Evolutionary conservation across 1,139 yeast species (phyloP).

Genomic region (Magnusiomyces ingens): DNA sequence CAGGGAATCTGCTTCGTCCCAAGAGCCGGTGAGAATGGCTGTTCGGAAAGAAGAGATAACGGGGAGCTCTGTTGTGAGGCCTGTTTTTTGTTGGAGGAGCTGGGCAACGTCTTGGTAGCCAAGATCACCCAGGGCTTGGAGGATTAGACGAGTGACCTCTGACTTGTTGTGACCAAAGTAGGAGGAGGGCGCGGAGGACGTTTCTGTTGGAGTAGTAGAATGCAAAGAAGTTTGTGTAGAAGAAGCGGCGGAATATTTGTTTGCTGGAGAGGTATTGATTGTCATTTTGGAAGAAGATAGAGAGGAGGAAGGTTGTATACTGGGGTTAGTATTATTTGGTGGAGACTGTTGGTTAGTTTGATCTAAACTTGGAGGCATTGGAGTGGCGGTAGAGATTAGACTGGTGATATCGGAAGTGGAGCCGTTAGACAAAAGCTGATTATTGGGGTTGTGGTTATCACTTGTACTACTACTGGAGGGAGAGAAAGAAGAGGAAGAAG

Average conservation of each 20-base stretch:
- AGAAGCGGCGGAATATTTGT: background rate
- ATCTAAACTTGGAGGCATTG: background rate
- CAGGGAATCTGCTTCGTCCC: conserved; percentile 37
- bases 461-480: background rate
- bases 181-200: background rate
- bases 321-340: conserved; percentile 1
- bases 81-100: conserved; percentile 39
- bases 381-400: conserved; percentile 4
- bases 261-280: conserved; percentile 4
- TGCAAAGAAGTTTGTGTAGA: background rate
- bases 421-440: too few relatives aligned
- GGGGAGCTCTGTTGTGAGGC: conserved; percentile 32
- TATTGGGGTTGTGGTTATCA: too few relatives aligned
- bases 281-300: background rate
- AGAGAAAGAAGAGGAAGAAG: background rate
- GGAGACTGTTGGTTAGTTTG: background rate
- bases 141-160: conserved; percentile 44
- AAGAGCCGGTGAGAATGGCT: conserved; percentile 39
- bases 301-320: conserved; percentile 3
- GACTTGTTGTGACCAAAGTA: conserved; percentile 31
- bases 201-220: background rate
- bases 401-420: background rate
- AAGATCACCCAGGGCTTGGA: conserved; percentile 44
- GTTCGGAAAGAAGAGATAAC: conserved; percentile 37
- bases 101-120: conserved; percentile 41